Evolutionary conservation across 139 green algal species (phyloP).

Genomic region (Desmodesmus armatus): DNA sequence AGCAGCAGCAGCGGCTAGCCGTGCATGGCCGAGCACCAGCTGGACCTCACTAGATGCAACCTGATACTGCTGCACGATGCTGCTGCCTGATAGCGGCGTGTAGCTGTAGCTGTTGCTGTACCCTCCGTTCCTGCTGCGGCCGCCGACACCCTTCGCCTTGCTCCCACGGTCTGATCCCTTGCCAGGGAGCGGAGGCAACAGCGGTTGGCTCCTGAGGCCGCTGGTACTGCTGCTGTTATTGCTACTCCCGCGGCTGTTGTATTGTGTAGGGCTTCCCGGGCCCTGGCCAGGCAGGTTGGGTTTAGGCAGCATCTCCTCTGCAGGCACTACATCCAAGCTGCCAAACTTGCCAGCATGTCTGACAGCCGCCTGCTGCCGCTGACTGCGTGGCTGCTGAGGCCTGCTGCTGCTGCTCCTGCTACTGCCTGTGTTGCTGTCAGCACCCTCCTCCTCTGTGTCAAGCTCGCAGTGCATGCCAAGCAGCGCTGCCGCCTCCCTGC

Average conservation of each 20-base stretch:
- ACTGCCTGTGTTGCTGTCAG: not conserved
- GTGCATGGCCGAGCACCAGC: constrained; percentile 6
- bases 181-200: too few relatives aligned
- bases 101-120: constrained; percentile 14
- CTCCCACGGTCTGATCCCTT: not conserved
- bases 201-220: constrained; percentile 5
- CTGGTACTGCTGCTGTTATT: not conserved
- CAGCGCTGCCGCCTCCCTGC: constrained; percentile 40
- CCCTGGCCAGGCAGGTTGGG: not conserved
- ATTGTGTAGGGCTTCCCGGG: not conserved
- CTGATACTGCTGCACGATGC: not conserved
- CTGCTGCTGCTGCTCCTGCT: not conserved
- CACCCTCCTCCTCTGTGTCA: not conserved
- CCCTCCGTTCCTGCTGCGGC: not conserved
- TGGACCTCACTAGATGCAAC: constrained; percentile 2
- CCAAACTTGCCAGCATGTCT: constrained; percentile 30
- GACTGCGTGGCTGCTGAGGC: not conserved
- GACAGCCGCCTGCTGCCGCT: not conserved
- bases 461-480: constrained; percentile 27
- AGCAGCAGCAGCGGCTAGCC: not conserved
- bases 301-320: constrained; percentile 9
- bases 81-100: not conserved
- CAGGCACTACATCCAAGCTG: constrained; percentile 6
- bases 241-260: not conserved
- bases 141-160: not conserved